These are phyloP conservation scores for Pachyrhizus erosus DNA, from an alignment of 306 rosid species.

Conservation along the genomic window DNA sequence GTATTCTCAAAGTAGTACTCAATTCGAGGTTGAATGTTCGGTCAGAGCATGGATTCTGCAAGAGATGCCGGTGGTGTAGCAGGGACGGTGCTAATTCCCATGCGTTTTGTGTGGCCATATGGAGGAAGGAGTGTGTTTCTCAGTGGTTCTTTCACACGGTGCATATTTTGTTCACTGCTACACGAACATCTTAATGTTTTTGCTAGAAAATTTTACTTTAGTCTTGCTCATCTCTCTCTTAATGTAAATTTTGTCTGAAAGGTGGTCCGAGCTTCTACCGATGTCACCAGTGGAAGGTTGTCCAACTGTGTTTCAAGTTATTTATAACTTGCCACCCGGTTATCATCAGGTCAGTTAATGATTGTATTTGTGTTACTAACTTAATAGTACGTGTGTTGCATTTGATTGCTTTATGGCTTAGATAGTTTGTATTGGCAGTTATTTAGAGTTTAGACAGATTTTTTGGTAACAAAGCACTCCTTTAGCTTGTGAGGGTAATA, in stretches of 20 bases:
- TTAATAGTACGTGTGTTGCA: background rate
- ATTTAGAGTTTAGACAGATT: slow-evolving; percentile 15
- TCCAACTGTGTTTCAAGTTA: slow-evolving; percentile 88
- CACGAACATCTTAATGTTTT: background rate
- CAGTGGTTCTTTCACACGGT: slow-evolving; percentile 91
- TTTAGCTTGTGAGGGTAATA: slow-evolving; percentile 22
- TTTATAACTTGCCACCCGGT: slow-evolving; percentile 83
- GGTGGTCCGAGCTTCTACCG: slow-evolving; percentile 90
- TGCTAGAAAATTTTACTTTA: slow-evolving; percentile 28
- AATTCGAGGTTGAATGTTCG: slow-evolving; percentile 58
- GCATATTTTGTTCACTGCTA: slow-evolving; percentile 35
- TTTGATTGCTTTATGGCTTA: slow-evolving; percentile 1
- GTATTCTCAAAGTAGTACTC: slow-evolving; percentile 36
- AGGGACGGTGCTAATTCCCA: slow-evolving; percentile 74
- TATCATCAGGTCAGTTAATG: slow-evolving; percentile 79
- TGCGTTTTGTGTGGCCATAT: slow-evolving; percentile 95
- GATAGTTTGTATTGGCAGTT: slow-evolving; percentile 17
- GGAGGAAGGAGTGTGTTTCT: slow-evolving; percentile 88
- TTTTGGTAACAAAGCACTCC: background rate
- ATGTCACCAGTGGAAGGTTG: slow-evolving; percentile 95
- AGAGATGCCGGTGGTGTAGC: slow-evolving; percentile 59
- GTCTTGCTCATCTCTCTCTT: background rate
- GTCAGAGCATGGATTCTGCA: slow-evolving; percentile 70
- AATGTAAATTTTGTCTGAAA: slow-evolving; percentile 41
- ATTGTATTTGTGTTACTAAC: slow-evolving; percentile 8